phyloP scores from a whole-genome alignment of 331 rosid species.

The Malus hybrid region DNA sequence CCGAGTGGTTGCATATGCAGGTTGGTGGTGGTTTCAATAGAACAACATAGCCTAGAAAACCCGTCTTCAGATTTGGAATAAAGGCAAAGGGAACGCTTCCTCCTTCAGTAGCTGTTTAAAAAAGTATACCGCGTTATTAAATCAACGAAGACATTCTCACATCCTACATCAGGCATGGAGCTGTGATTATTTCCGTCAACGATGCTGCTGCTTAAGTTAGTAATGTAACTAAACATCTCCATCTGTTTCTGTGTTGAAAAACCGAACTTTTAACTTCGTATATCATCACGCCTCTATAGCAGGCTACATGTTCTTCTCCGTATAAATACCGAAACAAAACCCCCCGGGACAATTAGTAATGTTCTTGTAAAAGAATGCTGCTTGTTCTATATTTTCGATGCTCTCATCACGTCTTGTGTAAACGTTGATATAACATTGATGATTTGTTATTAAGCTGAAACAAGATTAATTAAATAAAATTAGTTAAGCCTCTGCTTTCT shows the following conservation, averaged over 20 bases:
- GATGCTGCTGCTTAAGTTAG: slow-evolving; percentile 12
- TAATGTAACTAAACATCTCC: slow-evolving; percentile 28
- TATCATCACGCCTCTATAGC: slow-evolving; percentile 18
- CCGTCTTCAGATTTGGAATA: slow-evolving; percentile 29
- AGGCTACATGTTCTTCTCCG: slow-evolving; percentile 22
- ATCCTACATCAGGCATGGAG: slow-evolving; percentile 43
- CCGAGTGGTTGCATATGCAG: slow-evolving; percentile 96
- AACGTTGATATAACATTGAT: slow-evolving; percentile 23
- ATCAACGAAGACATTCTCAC: slow-evolving; percentile 21
- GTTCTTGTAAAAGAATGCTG: slow-evolving; percentile 39
- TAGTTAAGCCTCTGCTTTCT: not conserved
- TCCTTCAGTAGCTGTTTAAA: slow-evolving; percentile 27
- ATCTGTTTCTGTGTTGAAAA: slow-evolving; percentile 36
- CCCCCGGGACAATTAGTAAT: slow-evolving; percentile 13
- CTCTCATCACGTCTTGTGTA: slow-evolving; percentile 22
- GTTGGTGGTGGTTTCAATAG: slow-evolving; percentile 78
- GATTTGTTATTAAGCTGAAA: slow-evolving; percentile 25
- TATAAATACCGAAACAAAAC: slow-evolving; percentile 17
- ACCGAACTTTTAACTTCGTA: slow-evolving; percentile 31
- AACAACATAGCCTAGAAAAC: slow-evolving; percentile 37
- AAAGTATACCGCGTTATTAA: slow-evolving; percentile 31
- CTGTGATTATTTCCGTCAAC: slow-evolving; percentile 20
- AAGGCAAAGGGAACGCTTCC: slow-evolving; percentile 22
- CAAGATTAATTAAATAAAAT: slow-evolving; percentile 19
- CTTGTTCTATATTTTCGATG: slow-evolving; percentile 30